A percentile compares a stretch with the other conserved stretches of the same genome.
phyloP scores from a whole-genome alignment of 2,329 filamentous ascomycete genomes.

The Clonostachys sp. region DNA sequence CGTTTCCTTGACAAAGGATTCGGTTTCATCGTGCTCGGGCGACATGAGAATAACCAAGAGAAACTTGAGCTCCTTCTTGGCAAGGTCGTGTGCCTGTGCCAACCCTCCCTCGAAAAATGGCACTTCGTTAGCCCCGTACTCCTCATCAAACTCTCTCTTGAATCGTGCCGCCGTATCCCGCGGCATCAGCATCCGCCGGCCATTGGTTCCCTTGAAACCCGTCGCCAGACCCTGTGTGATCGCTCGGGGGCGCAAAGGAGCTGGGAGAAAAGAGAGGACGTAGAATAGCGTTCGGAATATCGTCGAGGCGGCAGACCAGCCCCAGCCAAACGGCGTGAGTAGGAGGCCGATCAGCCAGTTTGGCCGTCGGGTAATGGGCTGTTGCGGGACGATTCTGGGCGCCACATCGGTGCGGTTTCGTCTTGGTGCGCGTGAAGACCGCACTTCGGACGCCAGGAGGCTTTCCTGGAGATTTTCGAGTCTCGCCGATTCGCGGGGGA shows the following conservation, averaged over 20 bases:
- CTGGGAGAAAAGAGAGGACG: conserved; percentile 76
- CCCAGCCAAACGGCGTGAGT: conserved; percentile 74
- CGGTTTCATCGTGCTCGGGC: conserved; percentile 91
- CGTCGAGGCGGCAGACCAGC: conserved; percentile 67
- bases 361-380: conserved; percentile 62
- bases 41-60: conserved; percentile 84
- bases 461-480: conserved; percentile 72
- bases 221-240: conserved; percentile 47
- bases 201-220: conserved; percentile 56
- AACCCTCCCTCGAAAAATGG: conserved; percentile 86
- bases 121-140: conserved; percentile 70
- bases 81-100: conserved; percentile 83
- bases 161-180: conserved; percentile 86
- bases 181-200: conserved; percentile 73
- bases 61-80: conserved; percentile 89
- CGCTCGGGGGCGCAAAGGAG: conserved; percentile 50
- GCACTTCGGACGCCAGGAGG: conserved; percentile 28
- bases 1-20: conserved; percentile 75
- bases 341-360: conserved; percentile 74
- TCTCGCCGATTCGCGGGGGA: conserved; percentile 57
- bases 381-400: conserved; percentile 78
- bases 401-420: conserved; percentile 55
- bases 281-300: conserved; percentile 71
- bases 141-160: conserved; percentile 90
- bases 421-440: conserved; percentile 12